phyloP scores from a whole-genome alignment of 148 eudicot species.

The Diospyros lotus region DNA sequence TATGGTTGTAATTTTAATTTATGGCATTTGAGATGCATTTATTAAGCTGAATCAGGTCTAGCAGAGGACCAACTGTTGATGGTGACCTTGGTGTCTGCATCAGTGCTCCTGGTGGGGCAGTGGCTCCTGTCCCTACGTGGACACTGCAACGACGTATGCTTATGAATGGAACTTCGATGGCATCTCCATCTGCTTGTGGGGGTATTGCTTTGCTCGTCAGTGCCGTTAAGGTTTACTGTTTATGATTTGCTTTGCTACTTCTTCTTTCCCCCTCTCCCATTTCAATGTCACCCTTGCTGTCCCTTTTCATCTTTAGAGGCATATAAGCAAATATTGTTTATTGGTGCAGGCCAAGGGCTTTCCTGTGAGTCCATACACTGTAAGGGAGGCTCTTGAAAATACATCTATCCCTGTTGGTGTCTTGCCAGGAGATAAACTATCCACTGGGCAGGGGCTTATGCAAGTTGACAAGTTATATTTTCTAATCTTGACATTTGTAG shows the following conservation, averaged over 20 bases:
- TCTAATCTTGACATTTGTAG: slow-evolving; percentile 5
- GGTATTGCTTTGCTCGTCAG: slow-evolving; percentile 87
- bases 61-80: slow-evolving; percentile 97
- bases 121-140: slow-evolving; percentile 99
- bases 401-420: slow-evolving; percentile 63
- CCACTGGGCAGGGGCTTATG: slow-evolving; percentile 94
- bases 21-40: not conserved
- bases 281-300: not conserved
- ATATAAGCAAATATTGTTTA: slow-evolving; percentile 1
- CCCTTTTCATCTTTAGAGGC: not conserved
- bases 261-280: not conserved
- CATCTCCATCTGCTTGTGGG: slow-evolving; percentile 98
- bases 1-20: not conserved
- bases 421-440: slow-evolving; percentile 76
- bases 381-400: slow-evolving; percentile 93
- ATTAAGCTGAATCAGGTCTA: slow-evolving; percentile 66
- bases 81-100: slow-evolving; percentile 92
- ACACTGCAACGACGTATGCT: slow-evolving; percentile 93
- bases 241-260: slow-evolving; percentile 14
- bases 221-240: slow-evolving; percentile 76
- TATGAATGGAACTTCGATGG: slow-evolving; percentile 99
- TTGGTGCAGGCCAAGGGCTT: slow-evolving; percentile 75
- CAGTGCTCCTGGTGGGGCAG: slow-evolving; percentile 99
- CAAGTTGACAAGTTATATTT: slow-evolving; percentile 91
- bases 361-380: slow-evolving; percentile 81